phyloP scores from a whole-genome alignment of 495 filamentous ascomycete species.

The Hypoxylon lenormandii region DNA sequence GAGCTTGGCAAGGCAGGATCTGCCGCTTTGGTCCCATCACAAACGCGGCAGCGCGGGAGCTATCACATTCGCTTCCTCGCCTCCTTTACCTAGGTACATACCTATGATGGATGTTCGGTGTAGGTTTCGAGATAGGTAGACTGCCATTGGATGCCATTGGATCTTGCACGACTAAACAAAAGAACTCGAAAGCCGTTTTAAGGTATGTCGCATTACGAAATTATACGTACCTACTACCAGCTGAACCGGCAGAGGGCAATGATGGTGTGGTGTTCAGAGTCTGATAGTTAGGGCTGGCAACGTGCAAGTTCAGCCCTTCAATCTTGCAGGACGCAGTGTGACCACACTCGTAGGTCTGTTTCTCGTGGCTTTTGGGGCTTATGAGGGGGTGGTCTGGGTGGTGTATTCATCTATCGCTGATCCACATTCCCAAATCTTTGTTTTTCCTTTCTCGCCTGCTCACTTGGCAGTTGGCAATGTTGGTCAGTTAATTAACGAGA shows the following conservation, averaged over 20 bases:
- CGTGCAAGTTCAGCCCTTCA: conserved; percentile 24
- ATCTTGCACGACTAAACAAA: conserved; percentile 8
- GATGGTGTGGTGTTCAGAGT: not conserved
- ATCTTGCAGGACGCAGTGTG: conserved; percentile 46
- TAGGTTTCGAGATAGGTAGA: conserved; percentile 21
- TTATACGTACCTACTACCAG: not conserved
- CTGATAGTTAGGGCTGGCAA: conserved; percentile 25
- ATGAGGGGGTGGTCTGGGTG: too few relatives aligned
- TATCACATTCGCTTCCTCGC: not conserved
- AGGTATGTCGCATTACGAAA: conserved; percentile 4
- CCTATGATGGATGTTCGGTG: too few relatives aligned
- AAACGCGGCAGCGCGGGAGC: not conserved
- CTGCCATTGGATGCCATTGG: conserved; percentile 3
- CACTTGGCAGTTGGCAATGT: not conserved
- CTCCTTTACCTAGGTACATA: too few relatives aligned
- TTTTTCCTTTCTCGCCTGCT: not conserved
- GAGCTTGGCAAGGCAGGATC: conserved; percentile 26
- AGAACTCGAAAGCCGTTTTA: not conserved
- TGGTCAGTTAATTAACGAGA: conserved; percentile 6
- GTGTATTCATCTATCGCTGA: not conserved
- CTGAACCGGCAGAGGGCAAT: conserved; percentile 9
- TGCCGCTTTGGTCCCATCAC: conserved; percentile 8
- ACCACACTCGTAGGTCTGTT: too few relatives aligned
- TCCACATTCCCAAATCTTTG: not conserved
- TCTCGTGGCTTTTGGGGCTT: too few relatives aligned